Evolutionary conservation across 495 filamentous ascomycete species (phyloP).

Genomic region (Massariosphaeria phaeospora): DNA sequence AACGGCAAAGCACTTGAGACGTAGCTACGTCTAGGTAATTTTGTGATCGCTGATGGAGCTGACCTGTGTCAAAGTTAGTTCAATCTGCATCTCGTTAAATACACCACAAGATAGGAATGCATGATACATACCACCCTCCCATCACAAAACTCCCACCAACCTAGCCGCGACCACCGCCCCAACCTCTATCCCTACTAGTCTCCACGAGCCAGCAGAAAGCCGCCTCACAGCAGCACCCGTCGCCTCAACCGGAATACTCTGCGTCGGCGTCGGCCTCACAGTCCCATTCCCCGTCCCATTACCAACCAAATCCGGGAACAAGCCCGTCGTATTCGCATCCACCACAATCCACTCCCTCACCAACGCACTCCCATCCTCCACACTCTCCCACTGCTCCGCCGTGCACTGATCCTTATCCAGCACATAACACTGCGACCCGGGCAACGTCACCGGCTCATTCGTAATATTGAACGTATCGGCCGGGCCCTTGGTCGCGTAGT

Average conservation of each 20-base stretch:
- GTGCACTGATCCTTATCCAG: constrained; percentile 44
- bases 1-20: too few relatives aligned
- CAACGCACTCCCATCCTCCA: constrained; percentile 47
- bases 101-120: too few relatives aligned
- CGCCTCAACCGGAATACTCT: not conserved
- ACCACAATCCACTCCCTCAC: constrained; percentile 51
- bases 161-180: too few relatives aligned
- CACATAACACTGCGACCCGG: constrained; percentile 48
- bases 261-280: constrained; percentile 2
- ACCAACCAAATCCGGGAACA: constrained; percentile 27
- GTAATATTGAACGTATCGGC: constrained; percentile 51
- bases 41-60: too few relatives aligned
- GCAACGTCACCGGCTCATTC: constrained; percentile 42
- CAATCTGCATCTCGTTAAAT: too few relatives aligned
- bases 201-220: not conserved
- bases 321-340: constrained; percentile 42
- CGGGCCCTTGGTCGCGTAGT: constrained; percentile 50
- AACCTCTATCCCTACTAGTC: not conserved
- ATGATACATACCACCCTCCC: too few relatives aligned
- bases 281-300: constrained; percentile 2
- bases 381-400: constrained; percentile 45
- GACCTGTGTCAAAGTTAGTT: too few relatives aligned
- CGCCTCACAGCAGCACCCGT: not conserved
- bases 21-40: too few relatives aligned
- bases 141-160: too few relatives aligned